phyloP scores from a whole-genome alignment of 495 filamentous ascomycete genomes.

The Neurospora pannonica region DNA sequence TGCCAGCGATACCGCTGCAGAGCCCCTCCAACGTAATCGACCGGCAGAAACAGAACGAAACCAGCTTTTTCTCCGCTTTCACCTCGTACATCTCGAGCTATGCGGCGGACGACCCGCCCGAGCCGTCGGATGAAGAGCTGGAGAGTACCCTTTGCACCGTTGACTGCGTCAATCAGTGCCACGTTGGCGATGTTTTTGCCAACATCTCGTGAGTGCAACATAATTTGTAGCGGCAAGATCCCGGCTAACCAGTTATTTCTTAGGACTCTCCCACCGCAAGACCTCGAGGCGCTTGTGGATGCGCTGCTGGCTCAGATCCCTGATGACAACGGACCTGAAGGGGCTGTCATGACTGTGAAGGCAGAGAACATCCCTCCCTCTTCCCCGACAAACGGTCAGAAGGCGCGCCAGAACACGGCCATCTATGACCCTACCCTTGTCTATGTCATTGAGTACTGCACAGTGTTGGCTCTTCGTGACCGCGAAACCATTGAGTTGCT shows the following conservation, averaged over 20 bases:
- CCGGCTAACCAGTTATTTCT: background rate
- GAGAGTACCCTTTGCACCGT: constrained; percentile 92
- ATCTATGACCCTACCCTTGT: constrained; percentile 82
- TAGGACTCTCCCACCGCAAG: constrained; percentile 54
- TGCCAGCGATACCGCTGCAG: constrained; percentile 82
- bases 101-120: constrained; percentile 93
- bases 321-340: constrained; percentile 64
- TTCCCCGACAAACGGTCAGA: constrained; percentile 50
- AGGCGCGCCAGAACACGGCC: constrained; percentile 39
- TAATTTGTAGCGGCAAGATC: background rate
- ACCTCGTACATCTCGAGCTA: constrained; percentile 97
- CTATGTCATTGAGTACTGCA: constrained; percentile 82
- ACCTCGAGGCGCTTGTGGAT: constrained; percentile 58
- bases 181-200: constrained; percentile 69
- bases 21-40: constrained; percentile 90
- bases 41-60: constrained; percentile 66
- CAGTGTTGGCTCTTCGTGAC: constrained; percentile 73
- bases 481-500: constrained; percentile 56
- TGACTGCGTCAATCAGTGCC: constrained; percentile 86
- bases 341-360: constrained; percentile 71
- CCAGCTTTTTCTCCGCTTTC: constrained; percentile 83
- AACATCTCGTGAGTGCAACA: constrained; percentile 50
- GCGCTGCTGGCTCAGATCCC: constrained; percentile 76
- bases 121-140: constrained; percentile 93
- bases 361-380: constrained; percentile 54